These are phyloP conservation scores for Neoboletus brunneissimus DNA, from an alignment of 768 basidiomycete genomes.

Conservation along the genomic window DNA sequence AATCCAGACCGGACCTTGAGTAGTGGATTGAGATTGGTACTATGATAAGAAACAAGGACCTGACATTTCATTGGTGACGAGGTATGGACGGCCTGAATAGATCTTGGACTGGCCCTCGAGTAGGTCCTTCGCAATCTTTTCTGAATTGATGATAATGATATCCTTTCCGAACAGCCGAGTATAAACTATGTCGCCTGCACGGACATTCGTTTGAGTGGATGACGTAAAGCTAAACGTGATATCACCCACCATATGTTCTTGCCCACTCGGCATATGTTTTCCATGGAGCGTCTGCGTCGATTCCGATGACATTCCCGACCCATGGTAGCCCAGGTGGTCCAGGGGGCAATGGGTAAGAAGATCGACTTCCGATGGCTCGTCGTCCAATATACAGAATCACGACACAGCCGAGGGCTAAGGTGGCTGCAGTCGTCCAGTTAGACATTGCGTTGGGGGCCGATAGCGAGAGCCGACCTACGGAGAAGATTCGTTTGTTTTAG, in stretches of 20 bases:
- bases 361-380: background rate
- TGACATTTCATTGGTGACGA: conserved; percentile 2
- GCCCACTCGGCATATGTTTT: conserved; percentile 9
- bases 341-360: background rate
- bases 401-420: background rate
- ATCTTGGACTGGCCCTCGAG: conserved; percentile 7
- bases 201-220: background rate
- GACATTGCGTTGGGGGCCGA: background rate
- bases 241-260: conserved; percentile 1
- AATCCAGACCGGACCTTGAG: conserved; percentile 17
- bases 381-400: background rate
- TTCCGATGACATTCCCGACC: conserved; percentile 6
- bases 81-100: conserved; percentile 11
- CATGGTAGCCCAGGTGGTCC: conserved; percentile 12
- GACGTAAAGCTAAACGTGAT: too few species aligned
- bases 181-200: conserved; percentile 7
- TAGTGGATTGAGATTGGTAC: background rate
- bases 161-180: conserved; percentile 2
- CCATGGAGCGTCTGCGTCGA: conserved; percentile 3
- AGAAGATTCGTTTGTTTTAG: background rate
- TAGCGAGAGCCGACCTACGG: background rate
- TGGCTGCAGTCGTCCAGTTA: background rate
- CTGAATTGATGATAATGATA: conserved; percentile 12
- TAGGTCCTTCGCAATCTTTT: conserved; percentile 4
- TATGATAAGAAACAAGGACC: background rate